These are phyloP conservation scores for Plectosphaerella sp. DNA, from an alignment of 2,329 filamentous ascomycete genomes.

Conservation along the genomic window DNA sequence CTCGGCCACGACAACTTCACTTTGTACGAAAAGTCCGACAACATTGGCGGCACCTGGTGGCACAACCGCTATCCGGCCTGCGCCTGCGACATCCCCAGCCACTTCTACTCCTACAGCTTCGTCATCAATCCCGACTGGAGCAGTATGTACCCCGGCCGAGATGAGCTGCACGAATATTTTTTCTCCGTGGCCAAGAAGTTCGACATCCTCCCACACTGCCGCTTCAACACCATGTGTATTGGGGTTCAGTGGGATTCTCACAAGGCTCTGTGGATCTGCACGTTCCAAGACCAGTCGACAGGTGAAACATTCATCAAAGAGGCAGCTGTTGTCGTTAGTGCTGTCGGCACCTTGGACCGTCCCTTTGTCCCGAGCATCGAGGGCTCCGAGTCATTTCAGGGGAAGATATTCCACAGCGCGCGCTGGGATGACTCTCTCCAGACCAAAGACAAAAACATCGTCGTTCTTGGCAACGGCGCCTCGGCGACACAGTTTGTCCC, in stretches of 20 bases:
- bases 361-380: neutral
- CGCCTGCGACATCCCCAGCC: conserved; percentile 7
- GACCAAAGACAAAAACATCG: conserved; percentile 28
- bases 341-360: conserved; percentile 10
- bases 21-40: conserved; percentile 16
- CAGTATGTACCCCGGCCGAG: conserved; percentile 17
- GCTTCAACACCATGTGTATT: conserved; percentile 10
- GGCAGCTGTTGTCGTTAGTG: neutral
- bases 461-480: conserved; percentile 36
- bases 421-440: conserved; percentile 33
- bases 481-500: conserved; percentile 44
- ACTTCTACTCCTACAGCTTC: conserved; percentile 23
- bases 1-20: conserved; percentile 16
- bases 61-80: conserved; percentile 12
- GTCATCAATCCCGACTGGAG: conserved; percentile 20
- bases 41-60: conserved; percentile 16
- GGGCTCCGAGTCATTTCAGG: conserved; percentile 2
- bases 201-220: conserved; percentile 13
- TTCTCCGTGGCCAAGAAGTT: conserved; percentile 13
- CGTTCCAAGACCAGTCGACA: conserved; percentile 10
- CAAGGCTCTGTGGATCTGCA: neutral
- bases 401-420: conserved; percentile 3
- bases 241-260: neutral
- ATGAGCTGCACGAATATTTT: conserved; percentile 20
- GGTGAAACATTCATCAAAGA: conserved; percentile 1